Evolutionary conservation across 164 flowering plant species (phyloP).

Genomic region (Macadamia tetraphylla): DNA sequence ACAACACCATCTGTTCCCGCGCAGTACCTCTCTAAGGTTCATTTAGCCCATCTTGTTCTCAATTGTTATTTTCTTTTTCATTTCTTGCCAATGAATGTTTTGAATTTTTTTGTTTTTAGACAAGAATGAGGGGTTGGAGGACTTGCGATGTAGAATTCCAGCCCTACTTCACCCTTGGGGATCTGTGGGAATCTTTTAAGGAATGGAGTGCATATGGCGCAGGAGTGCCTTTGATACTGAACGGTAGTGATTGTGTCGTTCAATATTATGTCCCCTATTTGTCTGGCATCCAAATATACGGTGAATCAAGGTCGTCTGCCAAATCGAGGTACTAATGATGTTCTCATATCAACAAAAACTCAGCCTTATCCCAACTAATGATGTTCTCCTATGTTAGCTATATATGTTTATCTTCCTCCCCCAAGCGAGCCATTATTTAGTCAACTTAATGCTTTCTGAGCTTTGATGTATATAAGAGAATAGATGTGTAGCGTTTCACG

Average conservation of each 20-base stretch:
- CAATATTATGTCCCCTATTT: slow-evolving; percentile 80
- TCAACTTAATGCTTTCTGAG: too few species aligned
- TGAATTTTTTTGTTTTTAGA: slow-evolving; percentile 21
- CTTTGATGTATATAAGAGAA: too few species aligned
- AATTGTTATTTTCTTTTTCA: background rate
- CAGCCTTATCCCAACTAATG: background rate
- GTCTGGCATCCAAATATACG: slow-evolving; percentile 67
- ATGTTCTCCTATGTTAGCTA: background rate
- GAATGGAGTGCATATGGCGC: slow-evolving; percentile 89
- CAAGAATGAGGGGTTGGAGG: slow-evolving; percentile 35
- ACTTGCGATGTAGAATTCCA: slow-evolving; percentile 40
- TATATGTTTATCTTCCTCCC: background rate
- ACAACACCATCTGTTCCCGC: slow-evolving; percentile 61
- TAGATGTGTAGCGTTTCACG: background rate
- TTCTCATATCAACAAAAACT: too few species aligned
- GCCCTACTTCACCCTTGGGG: slow-evolving; percentile 58
- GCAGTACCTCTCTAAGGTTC: slow-evolving; percentile 61
- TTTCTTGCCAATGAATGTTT: background rate
- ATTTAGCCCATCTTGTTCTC: background rate
- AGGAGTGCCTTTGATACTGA: slow-evolving; percentile 65
- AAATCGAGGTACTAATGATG: slow-evolving; percentile 52
- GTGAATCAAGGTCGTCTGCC: slow-evolving; percentile 23
- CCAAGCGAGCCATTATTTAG: too few species aligned
- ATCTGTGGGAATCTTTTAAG: slow-evolving; percentile 68
- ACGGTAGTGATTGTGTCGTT: slow-evolving; percentile 51